Base-by-base conservation (phyloP, 139 green algal species). In the Mychonastes homosphaera region DNA sequence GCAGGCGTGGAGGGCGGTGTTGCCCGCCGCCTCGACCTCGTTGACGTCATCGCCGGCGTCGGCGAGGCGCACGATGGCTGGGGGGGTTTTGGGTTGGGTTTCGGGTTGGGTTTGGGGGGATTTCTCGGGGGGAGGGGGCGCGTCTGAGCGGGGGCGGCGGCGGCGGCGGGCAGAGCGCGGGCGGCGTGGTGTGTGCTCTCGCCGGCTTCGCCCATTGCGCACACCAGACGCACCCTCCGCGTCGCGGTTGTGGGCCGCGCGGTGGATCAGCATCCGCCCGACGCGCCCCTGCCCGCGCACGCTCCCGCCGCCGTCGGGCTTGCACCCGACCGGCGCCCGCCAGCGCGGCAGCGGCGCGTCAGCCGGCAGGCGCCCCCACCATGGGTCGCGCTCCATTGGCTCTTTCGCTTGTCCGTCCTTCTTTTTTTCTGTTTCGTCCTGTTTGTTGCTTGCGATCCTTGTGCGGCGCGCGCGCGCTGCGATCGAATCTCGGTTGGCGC, bases 11-110 rank as follows among this genome's bases (percentile, higher is more conserved):
- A 95, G 64, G 0, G 88, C 84, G 6, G 87, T 96, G 75, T 91
- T 93, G 24, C 89, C 89, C 2, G 88, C 87, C 7, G 66, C 88
- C 57, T 96, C 88, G 30, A 96, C 88, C 69, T 96, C 85, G 58
- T 96, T 96, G 24, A 95, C 81, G 53, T 88, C 65, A 6, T 80
- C 71, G 21, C 83, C 84, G 7, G 44, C 53, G 16, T 83, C 81
- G 21, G 88, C 74, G 1, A 79, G 63, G 35, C 60, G 56, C 23
- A 73, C 21, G 1, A 94, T 70, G 4, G 65, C 78, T 86, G 76
- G 61, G 65, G 9, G 1, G 6, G 3, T 19, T 52, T 10, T 12
- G 13, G 44, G 13, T 24, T 13, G 44, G 13, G 19, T 30, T 52
- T n/a, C 8, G 13, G 13, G 44, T 12, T 52, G 15, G 38, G 44